Evolutionary conservation across 305 asterid species (phyloP), one percentile per base, ranked within the genome.

Genomic region (Fraxinus dipetala): DNA sequence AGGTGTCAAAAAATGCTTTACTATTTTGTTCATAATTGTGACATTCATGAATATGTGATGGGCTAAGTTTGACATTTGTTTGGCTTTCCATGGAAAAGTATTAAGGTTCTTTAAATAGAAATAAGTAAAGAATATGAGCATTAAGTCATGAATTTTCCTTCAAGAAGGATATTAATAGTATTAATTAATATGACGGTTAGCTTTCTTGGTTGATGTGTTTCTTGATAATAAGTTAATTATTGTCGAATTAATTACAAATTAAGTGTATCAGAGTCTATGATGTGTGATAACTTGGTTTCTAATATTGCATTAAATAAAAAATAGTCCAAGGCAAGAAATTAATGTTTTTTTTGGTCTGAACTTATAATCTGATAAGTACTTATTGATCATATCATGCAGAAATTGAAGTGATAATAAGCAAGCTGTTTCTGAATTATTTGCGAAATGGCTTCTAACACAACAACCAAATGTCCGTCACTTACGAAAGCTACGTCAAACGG

Each of bases 401-500:
- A 9, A 56, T 20, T 56, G 8, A 45, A 45, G 54, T 13, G 54
- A 45, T 45, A 48, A 48, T 48, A 48, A 13, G 18, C 59, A 34
- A 34, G 38, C 38, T 48, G 59, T 48, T 48, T 48, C 59, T 48
- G 5, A 14, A 3, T 45, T 11, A 3, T 13, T 14, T 48, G 18
- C n/a, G 59, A 48, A 2, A 59, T 59, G 69, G 69, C 30, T 18
- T 59, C 69, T 18, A 59, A 59, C 28, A 6, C 69, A 6, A 20
- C 69, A 6, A 18, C 10, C 69, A 20, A 59, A 43, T 80, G 80
- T 40, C 65, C 86, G 2, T 43, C 82, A 6, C 40, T 79, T 0
- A 85, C 78, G 85, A 76, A 85, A 22, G 83, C 85, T 40, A 74
- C 87, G 18, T 85, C 87, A 6, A 81, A 80, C 5, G 87, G 85